Evolutionary conservation across 805 yeast species (phyloP), one percentile per base, ranked within the genome.

Genomic region (Lachancea fermentati): DNA sequence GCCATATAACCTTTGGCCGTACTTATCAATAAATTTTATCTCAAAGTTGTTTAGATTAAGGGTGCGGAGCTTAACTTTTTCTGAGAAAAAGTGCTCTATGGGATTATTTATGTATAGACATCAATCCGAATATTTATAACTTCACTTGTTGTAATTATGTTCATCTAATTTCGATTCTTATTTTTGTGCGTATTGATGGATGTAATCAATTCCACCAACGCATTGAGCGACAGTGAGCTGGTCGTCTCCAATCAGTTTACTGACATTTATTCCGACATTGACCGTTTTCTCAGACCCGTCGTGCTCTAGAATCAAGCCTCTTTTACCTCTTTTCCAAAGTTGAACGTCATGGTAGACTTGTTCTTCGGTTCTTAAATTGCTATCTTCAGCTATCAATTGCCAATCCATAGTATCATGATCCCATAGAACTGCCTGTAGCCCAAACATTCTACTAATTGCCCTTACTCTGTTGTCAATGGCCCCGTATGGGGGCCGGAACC

Each of bases 401-500:
- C 97, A 91, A 62, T 91, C 97, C 63, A 81, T 80, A 0, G 96
- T 78, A 62, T 91, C 97, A 53, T 73, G 76, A 57, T 87, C 93
- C 98, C 97, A 91, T 25, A 91, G 63, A 18, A 84, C 96, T 4
- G 85, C 78, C 53, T 81, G 87, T 72, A 91, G 74, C 0, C 96
- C 96, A 60, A 91, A 83, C 62, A 81, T 85, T 39, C 89, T 68
- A 12, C 86, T 74, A 40, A 91, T 85, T 2, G 79, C 66, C 42
- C 97, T 68, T 1, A 91, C 83, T 39, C 97, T 68, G 58, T 88
- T 81, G 64, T 91, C 98, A 25, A 86, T 71, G 0, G 95, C 97
- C 1, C 97, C 98, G 57, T 86, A 91, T 1, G 98, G 98, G 0
- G 98, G 98, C 50, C 98, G 74, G 60, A 85, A 91, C 85, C 91